Evolutionary conservation across 805 yeast genomes (phyloP).

Genomic region (Lachancea fermentati): DNA sequence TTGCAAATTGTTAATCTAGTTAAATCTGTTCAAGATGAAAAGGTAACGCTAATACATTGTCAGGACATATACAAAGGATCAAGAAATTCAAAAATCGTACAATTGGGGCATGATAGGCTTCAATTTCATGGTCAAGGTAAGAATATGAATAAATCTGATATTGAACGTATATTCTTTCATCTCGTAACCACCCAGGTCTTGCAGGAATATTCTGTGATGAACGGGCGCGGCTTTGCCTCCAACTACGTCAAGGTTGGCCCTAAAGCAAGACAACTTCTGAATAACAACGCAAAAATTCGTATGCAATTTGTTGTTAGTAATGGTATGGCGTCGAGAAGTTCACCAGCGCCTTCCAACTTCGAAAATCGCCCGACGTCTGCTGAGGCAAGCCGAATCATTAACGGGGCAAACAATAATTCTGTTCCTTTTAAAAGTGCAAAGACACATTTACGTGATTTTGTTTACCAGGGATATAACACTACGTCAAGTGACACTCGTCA

Average conservation of each 20-base stretch:
- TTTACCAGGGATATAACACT: background rate
- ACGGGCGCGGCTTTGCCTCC: slow-evolving; percentile 72
- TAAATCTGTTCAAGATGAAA: slow-evolving; percentile 44
- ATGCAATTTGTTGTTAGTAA: slow-evolving; percentile 42
- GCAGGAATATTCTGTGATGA: slow-evolving; percentile 66
- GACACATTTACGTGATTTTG: slow-evolving; percentile 1
- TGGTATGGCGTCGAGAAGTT: slow-evolving; percentile 5
- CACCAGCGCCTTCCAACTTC: slow-evolving; percentile 2
- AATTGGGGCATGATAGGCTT: slow-evolving; percentile 53
- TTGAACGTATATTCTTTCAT: slow-evolving; percentile 79
- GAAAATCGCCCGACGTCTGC: no score
- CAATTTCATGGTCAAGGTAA: slow-evolving; percentile 71
- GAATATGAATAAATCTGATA: slow-evolving; percentile 54
- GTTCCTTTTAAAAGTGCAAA: background rate
- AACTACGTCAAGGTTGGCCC: slow-evolving; percentile 66
- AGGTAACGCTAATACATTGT: slow-evolving; percentile 72
- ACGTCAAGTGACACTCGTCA: background rate
- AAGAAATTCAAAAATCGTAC: slow-evolving; percentile 51
- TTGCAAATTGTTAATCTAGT: slow-evolving; percentile 56
- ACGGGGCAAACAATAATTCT: background rate
- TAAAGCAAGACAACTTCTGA: slow-evolving; percentile 44
- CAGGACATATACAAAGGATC: slow-evolving; percentile 82
- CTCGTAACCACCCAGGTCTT: slow-evolving; percentile 61
- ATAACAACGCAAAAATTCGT: slow-evolving; percentile 39
- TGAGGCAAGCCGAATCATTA: no score